Evolutionary conservation across 495 filamentous ascomycete species (phyloP).

Genomic region (Astrocystis sublimbata): DNA sequence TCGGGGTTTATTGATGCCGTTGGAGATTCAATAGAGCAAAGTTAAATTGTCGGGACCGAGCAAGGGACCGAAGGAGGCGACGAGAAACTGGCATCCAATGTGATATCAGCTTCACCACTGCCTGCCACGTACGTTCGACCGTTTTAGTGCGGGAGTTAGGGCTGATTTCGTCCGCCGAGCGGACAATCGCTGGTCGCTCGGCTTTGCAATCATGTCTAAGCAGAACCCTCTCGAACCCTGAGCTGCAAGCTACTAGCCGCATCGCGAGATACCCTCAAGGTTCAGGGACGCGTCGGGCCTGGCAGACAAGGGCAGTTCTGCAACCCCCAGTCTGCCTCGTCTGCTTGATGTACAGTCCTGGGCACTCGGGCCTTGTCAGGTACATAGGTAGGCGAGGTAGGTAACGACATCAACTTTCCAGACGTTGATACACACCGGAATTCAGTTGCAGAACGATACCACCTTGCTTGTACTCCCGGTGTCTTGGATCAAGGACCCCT

Average conservation of each 20-base stretch:
- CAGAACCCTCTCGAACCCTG: not conserved
- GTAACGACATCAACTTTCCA: no score
- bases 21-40: not conserved
- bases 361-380: no score
- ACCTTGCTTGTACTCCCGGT: not conserved
- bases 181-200: not conserved
- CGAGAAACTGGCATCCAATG: not conserved
- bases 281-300: not conserved
- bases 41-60: constrained; percentile 4
- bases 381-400: no score
- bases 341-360: no score
- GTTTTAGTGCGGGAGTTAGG: not conserved
- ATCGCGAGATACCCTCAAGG: not conserved
- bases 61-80: constrained; percentile 1
- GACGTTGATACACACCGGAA: not conserved
- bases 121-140: constrained; percentile 4
- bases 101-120: constrained; percentile 6
- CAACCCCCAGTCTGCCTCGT: not conserved
- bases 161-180: not conserved
- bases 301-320: not conserved
- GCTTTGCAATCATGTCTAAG: not conserved
- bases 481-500: constrained; percentile 3
- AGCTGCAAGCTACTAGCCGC: no score
- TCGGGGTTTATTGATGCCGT: not conserved
- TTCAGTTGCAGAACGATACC: not conserved